Percentiles rank a stretch among this genome's conserved stretches.
phyloP scores from a whole-genome alignment of 345 rosid genomes.

The Durio zibethinus region DNA sequence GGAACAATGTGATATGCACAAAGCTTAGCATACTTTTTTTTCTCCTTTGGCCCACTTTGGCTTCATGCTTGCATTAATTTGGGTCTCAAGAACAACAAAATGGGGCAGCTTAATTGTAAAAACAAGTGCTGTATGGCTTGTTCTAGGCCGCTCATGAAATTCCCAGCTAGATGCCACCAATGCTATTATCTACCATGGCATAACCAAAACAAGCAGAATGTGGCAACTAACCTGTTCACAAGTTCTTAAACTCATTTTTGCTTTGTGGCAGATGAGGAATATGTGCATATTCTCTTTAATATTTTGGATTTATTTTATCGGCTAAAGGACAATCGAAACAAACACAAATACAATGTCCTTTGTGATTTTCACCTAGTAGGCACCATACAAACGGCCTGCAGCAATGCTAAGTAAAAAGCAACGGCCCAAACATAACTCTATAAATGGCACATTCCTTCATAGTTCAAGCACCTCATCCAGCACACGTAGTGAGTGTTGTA shows the following conservation, averaged over 20 bases:
- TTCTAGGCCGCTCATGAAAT: not conserved
- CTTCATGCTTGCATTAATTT: not conserved
- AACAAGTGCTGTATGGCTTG: not conserved
- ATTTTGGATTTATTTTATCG: not conserved
- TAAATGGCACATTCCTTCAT: not conserved
- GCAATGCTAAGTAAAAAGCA: not conserved
- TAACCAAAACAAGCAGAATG: not conserved
- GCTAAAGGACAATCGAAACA: not conserved
- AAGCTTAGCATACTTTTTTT: not conserved
- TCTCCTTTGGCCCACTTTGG: not conserved
- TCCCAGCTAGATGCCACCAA: not conserved
- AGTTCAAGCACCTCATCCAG: not conserved
- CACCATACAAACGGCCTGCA: constrained; percentile 13
- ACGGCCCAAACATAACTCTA: not conserved
- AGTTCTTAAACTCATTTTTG: not conserved
- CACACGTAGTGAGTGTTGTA: not conserved
- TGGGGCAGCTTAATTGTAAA: not conserved
- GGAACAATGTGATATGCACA: not conserved
- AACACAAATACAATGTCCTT: not conserved
- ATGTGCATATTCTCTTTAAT: not conserved
- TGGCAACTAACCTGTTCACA: not conserved
- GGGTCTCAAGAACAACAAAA: too few species aligned
- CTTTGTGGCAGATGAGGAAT: not conserved
- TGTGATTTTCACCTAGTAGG: constrained; percentile 8
- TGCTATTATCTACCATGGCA: too few species aligned